Evolutionary conservation across 2,329 filamentous ascomycete genomes (phyloP).

Genomic region (Hypomyces rosellus): DNA sequence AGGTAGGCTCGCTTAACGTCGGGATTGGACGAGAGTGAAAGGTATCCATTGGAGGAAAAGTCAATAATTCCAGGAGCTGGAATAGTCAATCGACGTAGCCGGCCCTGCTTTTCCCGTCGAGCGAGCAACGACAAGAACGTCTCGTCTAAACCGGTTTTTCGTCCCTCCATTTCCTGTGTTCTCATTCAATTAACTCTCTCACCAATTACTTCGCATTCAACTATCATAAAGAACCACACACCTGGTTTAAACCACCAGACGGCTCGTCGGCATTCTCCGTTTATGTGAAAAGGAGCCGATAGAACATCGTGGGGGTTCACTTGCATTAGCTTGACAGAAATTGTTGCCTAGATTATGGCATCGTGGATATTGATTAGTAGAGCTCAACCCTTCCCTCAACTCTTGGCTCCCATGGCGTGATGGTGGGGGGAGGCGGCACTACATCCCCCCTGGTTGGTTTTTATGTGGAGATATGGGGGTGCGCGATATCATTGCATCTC

Average conservation of each 20-base stretch:
- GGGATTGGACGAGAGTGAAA: conserved; percentile 58
- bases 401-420: not conserved
- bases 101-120: conserved; percentile 26
- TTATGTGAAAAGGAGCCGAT: not conserved
- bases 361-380: too few relatives aligned
- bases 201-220: too few relatives aligned
- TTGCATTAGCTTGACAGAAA: too few relatives aligned
- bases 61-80: conserved; percentile 64
- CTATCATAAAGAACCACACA: too few relatives aligned
- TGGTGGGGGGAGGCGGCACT: not conserved
- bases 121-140: conserved; percentile 21
- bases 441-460: not conserved
- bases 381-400: too few relatives aligned
- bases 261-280: conserved; percentile 2
- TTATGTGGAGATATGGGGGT: not conserved
- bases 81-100: conserved; percentile 42
- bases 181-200: not conserved
- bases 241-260: too few relatives aligned
- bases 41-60: conserved; percentile 74
- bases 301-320: too few relatives aligned
- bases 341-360: too few relatives aligned
- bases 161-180: not conserved
- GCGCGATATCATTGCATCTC: not conserved
- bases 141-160: conserved; percentile 21
- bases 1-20: conserved; percentile 60